phyloP scores from a whole-genome alignment of 345 rosid genomes.

The Populus pruinosa region DNA sequence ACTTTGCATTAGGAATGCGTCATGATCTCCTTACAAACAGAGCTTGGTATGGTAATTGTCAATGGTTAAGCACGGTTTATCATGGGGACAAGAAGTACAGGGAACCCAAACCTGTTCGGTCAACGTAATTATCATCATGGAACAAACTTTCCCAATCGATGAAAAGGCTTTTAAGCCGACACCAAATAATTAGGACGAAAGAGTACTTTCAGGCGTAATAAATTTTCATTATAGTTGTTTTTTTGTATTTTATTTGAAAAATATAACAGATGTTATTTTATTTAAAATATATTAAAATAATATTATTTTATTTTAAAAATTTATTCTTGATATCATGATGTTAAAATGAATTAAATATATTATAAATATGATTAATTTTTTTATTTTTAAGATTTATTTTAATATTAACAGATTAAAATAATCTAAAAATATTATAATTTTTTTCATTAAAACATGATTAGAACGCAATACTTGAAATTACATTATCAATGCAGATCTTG shows the following conservation, averaged over 20 bases:
- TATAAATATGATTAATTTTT: too few relatives aligned
- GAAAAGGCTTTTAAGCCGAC: neutral
- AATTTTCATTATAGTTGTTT: neutral
- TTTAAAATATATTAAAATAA: too few relatives aligned
- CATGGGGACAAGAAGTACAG: neutral
- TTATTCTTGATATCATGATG: too few relatives aligned
- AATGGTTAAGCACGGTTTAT: neutral
- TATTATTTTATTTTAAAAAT: too few relatives aligned
- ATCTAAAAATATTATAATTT: too few relatives aligned
- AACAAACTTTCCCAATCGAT: conserved; percentile 10
- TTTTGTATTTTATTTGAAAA: too few relatives aligned
- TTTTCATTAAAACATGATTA: too few relatives aligned
- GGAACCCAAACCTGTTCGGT: neutral
- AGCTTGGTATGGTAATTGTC: neutral
- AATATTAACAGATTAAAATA: rapidly evolving
- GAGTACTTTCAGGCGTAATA: neutral
- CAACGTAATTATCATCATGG: conserved; percentile 7
- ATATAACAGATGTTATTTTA: too few relatives aligned
- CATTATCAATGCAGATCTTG: neutral
- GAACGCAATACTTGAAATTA: neutral
- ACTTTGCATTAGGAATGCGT: conserved; percentile 4
- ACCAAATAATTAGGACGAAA: conserved; percentile 17
- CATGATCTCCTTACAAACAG: conserved; percentile 12
- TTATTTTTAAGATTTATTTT: too few relatives aligned
- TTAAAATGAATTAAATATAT: too few relatives aligned